Conservation (phyloP, 352 stramenopile species). For the Phytophthora crassamura region DNA sequence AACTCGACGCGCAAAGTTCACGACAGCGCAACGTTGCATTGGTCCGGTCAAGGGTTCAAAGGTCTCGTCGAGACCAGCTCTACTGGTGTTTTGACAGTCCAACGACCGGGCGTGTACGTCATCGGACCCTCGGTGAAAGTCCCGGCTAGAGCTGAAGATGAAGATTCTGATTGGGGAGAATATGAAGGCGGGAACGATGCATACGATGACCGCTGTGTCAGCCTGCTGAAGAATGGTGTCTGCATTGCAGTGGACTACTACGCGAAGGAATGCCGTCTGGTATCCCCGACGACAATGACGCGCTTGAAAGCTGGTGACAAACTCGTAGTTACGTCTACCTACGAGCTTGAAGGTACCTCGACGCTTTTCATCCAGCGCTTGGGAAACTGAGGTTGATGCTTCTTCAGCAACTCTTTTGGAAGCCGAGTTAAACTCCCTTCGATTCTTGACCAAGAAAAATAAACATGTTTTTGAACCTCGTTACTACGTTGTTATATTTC, state of each 20-base stretch:
- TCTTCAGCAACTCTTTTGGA: too few species aligned
- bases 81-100: not conserved
- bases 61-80: too few species aligned
- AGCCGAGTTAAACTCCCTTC: too few species aligned
- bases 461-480: too few species aligned
- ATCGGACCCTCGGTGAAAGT: not conserved
- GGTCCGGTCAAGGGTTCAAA: too few species aligned
- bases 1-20: too few species aligned
- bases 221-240: not conserved
- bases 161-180: not conserved
- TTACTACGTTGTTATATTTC: too few species aligned
- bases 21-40: too few species aligned
- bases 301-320: not conserved
- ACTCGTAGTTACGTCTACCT: not conserved
- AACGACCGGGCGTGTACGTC: not conserved
- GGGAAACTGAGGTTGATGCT: not conserved
- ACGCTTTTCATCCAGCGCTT: not conserved
- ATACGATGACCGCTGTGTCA: not conserved
- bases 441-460: too few species aligned
- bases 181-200: not conserved
- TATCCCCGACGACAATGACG: not conserved
- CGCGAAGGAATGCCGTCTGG: not conserved
- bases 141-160: not conserved
- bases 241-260: not conserved
- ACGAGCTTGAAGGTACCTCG: not conserved